Percentiles rank a stretch among this genome's conserved stretches.
Evolutionary conservation across 495 filamentous ascomycete genomes (phyloP).

Genomic region (Hypoxylon fragiforme): DNA sequence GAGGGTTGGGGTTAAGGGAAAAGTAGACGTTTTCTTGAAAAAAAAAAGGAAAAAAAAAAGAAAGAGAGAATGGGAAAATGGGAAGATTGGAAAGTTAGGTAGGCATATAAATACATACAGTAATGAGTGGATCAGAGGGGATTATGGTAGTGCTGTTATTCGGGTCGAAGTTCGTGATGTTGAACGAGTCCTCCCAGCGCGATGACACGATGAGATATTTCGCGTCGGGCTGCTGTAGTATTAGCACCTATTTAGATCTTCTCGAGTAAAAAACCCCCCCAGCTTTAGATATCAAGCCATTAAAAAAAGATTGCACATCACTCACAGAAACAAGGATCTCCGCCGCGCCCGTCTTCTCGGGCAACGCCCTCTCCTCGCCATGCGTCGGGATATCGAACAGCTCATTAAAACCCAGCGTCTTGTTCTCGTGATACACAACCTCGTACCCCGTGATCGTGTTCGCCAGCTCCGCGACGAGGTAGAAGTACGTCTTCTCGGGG

Average conservation of each 20-base stretch:
- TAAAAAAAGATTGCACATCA: too few species aligned
- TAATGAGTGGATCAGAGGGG: slow-evolving; percentile 50
- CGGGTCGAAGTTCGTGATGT: slow-evolving; percentile 47
- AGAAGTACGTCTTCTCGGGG: slow-evolving; percentile 56
- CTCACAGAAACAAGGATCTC: slow-evolving; percentile 65
- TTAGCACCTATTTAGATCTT: too few species aligned
- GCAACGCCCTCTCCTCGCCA: slow-evolving; percentile 41
- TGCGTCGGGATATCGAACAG: slow-evolving; percentile 51
- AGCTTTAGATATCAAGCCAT: too few species aligned
- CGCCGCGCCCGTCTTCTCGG: slow-evolving; percentile 51
- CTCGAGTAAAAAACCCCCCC: too few species aligned
- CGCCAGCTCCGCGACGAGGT: slow-evolving; percentile 64
- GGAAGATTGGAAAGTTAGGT: too few species aligned
- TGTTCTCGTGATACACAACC: slow-evolving; percentile 55
- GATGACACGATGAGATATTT: slow-evolving; percentile 66
- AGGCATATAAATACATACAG: slow-evolving; percentile 13
- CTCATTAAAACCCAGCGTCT: slow-evolving; percentile 51
- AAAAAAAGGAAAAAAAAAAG: background rate
- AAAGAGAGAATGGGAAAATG: background rate
- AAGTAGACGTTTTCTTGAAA: too few species aligned
- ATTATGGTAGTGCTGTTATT: slow-evolving; percentile 49
- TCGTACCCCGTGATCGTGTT: slow-evolving; percentile 61
- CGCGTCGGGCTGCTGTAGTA: slow-evolving; percentile 51
- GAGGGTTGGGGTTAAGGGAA: too few species aligned
- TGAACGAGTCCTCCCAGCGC: slow-evolving; percentile 58